Conservation (phyloP, 495 filamentous ascomycete genomes). For the Annulohypoxylon maeteangense region DNA sequence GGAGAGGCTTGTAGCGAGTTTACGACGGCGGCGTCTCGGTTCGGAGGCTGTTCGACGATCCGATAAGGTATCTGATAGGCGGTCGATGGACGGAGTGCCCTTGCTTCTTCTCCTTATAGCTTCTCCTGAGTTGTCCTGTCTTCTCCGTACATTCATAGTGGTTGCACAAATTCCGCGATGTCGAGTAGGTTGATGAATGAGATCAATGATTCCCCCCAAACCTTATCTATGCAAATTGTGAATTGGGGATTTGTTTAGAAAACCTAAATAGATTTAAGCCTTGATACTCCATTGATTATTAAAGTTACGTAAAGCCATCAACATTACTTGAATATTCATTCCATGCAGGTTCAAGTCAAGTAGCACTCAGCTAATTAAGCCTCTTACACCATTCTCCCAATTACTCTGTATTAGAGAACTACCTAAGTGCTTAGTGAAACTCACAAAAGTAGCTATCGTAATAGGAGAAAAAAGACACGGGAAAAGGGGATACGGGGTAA, state of each 20-base stretch:
- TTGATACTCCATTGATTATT: not conserved
- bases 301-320: not conserved
- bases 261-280: not conserved
- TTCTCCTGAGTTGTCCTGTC: slow-evolving; percentile 12
- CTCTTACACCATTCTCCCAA: not conserved
- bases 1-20: slow-evolving; percentile 7
- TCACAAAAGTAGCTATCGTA: not conserved
- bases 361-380: not conserved
- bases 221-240: not conserved
- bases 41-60: not conserved
- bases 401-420: not conserved
- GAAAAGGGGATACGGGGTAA: not conserved
- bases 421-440: not conserved
- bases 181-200: slow-evolving; percentile 29
- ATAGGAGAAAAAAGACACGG: not conserved
- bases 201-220: slow-evolving; percentile 27
- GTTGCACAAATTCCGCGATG: slow-evolving; percentile 26
- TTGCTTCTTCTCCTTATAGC: slow-evolving; percentile 23
- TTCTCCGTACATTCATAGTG: slow-evolving; percentile 18
- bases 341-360: not conserved
- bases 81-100: slow-evolving; percentile 24
- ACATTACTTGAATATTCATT: not conserved
- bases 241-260: not conserved
- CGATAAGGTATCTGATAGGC: not conserved
- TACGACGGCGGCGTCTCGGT: not conserved